Evolutionary conservation across 2,329 filamentous ascomycete genomes (phyloP), one percentile per base, ranked within the genome.

Genomic region (Aurifilum marmelostoma): DNA sequence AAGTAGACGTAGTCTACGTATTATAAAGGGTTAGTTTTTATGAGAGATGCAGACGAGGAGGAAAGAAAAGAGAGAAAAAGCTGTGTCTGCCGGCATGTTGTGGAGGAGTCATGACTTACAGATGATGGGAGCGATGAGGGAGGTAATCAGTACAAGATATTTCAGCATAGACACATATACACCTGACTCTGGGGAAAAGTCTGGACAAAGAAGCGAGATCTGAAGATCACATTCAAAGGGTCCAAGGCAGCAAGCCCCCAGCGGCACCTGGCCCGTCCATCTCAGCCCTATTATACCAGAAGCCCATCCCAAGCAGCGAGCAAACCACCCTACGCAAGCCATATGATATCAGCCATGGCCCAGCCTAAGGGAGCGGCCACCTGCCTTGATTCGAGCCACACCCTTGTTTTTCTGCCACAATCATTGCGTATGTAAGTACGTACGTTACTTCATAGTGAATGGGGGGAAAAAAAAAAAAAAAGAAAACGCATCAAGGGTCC

Each of bases 1-100:
- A 58, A 24, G 63, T 65, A 66, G 54, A 66, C 11, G 54, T 60
- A 59, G 64, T 66, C 64, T 66, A 32, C n/a, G n/a, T n/a, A n/a
- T n/a, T n/a, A n/a, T n/a, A n/a, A n/a, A n/a, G n/a, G n/a, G n/a
- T 21, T 32, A 9, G 4, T 39, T 7, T 39, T 39, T 34, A 34
- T 34, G 34, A 34, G 34, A 34, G 34, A 34, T 34, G 34, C n/a
- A n/a, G 18, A 43, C 21, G 3, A 21, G 41, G 16, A 14, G 4
- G 16, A 43, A 21, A 43, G 16, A 43, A 21, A 12, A 18, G 11
- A n/a, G 21, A 34, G 47, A 34, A 4, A 37, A 21, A 18, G 39
- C n/a, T n/a, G n/a, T n/a, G n/a, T n/a, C n/a, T n/a, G n/a, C n/a
- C n/a, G n/a, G n/a, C n/a, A n/a, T n/a, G n/a, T n/a, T n/a, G n/a